These are phyloP conservation scores for Xylaria sp. DNA, from an alignment of 2,329 filamentous ascomycete genomes.

Conservation along the genomic window DNA sequence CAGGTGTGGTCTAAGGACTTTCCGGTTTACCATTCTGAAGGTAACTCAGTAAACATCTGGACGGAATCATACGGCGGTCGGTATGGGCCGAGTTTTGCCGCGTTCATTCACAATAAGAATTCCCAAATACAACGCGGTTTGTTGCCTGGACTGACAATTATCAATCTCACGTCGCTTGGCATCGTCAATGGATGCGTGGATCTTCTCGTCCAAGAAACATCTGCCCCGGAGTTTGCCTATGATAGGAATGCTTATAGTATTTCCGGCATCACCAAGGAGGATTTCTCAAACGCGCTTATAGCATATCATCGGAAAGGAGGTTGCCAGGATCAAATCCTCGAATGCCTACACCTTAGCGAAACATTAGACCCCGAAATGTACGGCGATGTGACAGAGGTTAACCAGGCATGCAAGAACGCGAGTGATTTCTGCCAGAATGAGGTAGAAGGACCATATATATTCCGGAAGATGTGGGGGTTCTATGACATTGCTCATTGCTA, in stretches of 20 bases:
- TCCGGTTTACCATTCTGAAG: background rate
- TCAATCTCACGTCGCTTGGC: background rate
- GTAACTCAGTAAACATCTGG: background rate
- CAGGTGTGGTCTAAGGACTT: conserved; percentile 1
- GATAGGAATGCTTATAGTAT: conserved; percentile 4
- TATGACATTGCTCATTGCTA: conserved; percentile 1
- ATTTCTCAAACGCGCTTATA: background rate
- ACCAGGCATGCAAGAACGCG: background rate
- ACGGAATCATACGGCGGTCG: conserved; percentile 4
- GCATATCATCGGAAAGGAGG: background rate
- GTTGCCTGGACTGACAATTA: background rate
- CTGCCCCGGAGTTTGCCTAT: conserved; percentile 1
- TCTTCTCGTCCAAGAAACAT: background rate
- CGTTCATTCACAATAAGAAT: background rate
- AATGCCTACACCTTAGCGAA: background rate
- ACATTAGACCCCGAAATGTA: background rate
- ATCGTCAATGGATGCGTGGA: conserved; percentile 6
- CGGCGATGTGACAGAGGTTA: background rate
- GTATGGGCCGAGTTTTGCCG: background rate
- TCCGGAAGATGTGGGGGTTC: background rate
- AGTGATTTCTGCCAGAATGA: conserved; percentile 10
- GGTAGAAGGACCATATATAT: conserved; percentile 3
- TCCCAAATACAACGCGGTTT: background rate
- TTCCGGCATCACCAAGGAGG: background rate
- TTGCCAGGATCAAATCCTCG: background rate